These are phyloP conservation scores for Alternaria sp. DNA, from an alignment of 2,329 filamentous ascomycete genomes.

Conservation along the genomic window DNA sequence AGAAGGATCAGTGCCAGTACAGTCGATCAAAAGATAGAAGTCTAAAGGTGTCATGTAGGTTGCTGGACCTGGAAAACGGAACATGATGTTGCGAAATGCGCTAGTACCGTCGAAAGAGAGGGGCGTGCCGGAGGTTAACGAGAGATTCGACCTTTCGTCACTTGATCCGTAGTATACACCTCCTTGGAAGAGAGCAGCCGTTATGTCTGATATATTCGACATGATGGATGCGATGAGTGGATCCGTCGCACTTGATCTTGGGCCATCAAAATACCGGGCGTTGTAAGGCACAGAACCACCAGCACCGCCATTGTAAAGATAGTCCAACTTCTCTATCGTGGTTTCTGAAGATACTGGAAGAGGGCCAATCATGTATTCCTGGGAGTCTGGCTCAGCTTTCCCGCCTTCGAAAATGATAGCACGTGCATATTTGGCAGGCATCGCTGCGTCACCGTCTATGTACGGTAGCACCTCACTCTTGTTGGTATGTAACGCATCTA, in stretches of 20 bases:
- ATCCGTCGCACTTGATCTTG: constrained; percentile 41
- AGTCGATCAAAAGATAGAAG: constrained; percentile 57
- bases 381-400: constrained; percentile 54
- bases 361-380: constrained; percentile 59
- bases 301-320: constrained; percentile 49
- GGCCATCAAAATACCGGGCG: constrained; percentile 36
- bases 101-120: constrained; percentile 52
- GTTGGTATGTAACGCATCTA: constrained; percentile 61
- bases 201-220: constrained; percentile 59
- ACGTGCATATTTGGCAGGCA: constrained; percentile 57
- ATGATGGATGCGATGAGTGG: constrained; percentile 52
- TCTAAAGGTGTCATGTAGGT: constrained; percentile 57
- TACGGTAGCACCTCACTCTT: constrained; percentile 59
- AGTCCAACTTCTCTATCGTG: constrained; percentile 38
- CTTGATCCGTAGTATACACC: constrained; percentile 34
- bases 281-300: constrained; percentile 42
- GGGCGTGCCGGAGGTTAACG: constrained; percentile 45
- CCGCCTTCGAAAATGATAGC: constrained; percentile 59
- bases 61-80: constrained; percentile 52
- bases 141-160: constrained; percentile 32
- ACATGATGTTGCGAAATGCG: constrained; percentile 54
- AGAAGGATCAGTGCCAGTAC: constrained; percentile 55
- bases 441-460: constrained; percentile 49
- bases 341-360: constrained; percentile 54
- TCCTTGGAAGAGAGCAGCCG: constrained; percentile 49